phyloP scores from a whole-genome alignment of 2,329 filamentous ascomycete species.

The Sporothrix dimorphospora region DNA sequence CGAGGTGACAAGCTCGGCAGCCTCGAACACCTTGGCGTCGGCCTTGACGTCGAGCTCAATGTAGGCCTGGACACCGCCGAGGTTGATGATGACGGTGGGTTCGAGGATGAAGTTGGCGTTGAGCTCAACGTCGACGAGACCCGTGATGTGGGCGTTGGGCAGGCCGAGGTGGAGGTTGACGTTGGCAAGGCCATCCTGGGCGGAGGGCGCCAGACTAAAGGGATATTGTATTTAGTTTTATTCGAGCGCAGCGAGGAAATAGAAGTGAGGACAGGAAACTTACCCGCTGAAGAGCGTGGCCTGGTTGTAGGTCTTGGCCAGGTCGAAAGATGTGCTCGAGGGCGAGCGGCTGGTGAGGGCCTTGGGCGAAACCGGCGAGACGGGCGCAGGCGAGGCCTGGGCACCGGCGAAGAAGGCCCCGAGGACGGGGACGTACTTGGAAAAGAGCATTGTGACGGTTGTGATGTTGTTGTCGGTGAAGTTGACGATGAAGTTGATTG shows the following conservation, averaged over 20 bases:
- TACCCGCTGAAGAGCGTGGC: constrained; percentile 35
- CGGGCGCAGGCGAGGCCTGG: constrained; percentile 31
- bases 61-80: constrained; percentile 38
- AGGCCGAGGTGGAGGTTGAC: constrained; percentile 34
- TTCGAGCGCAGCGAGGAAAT: background rate
- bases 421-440: constrained; percentile 27
- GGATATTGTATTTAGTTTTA: background rate
- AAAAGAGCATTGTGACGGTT: constrained; percentile 30
- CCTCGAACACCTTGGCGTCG: constrained; percentile 35
- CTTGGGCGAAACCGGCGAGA: constrained; percentile 6
- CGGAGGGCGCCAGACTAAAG: constrained; percentile 29
- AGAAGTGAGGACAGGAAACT: background rate
- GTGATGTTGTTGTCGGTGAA: background rate
- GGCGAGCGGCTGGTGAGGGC: constrained; percentile 12
- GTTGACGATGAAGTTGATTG: no score
- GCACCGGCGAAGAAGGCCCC: constrained; percentile 31
- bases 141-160: constrained; percentile 33
- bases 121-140: constrained; percentile 33
- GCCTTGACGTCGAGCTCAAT: constrained; percentile 38
- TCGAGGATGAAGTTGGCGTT: constrained; percentile 32
- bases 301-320: constrained; percentile 33
- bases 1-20: constrained; percentile 36
- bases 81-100: constrained; percentile 34
- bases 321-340: constrained; percentile 28
- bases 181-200: constrained; percentile 19